These are phyloP conservation scores for Wickerhamiella vanderwaltii DNA, from an alignment of 805 yeast genomes.

Conservation along the genomic window DNA sequence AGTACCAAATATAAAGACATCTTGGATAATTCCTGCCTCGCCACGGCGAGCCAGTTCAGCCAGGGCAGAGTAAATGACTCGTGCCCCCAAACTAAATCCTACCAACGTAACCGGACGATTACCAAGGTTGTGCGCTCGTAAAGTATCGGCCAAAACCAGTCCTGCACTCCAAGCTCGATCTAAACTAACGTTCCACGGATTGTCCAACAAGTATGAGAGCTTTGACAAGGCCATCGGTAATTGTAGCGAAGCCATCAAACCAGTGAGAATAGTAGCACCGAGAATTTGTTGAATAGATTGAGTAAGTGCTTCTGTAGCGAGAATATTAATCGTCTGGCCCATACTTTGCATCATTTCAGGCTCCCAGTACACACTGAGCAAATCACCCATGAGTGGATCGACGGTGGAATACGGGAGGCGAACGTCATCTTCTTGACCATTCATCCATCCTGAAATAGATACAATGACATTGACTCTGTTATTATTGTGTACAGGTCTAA, in stretches of 20 bases:
- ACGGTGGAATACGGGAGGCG: conserved; percentile 91
- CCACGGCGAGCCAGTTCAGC: conserved; percentile 75
- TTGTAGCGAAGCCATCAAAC: conserved; percentile 86
- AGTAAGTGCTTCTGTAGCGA: conserved; percentile 86
- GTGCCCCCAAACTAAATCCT: conserved; percentile 88
- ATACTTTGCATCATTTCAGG: conserved; percentile 93
- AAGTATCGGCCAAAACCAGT: conserved; percentile 75
- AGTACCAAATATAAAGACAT: conserved; percentile 76
- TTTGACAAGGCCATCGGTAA: conserved; percentile 86
- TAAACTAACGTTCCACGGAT: conserved; percentile 95
- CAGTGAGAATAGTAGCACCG: conserved; percentile 80
- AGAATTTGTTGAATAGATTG: conserved; percentile 91
- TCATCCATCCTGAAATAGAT: conserved; percentile 97
- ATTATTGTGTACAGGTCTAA: conserved; percentile 83
- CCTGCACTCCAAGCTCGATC: conserved; percentile 98
- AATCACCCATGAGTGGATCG: conserved; percentile 96
- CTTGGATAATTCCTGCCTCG: conserved; percentile 78
- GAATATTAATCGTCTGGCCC: conserved; percentile 89
- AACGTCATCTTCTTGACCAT: conserved; percentile 87
- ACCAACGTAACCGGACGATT: conserved; percentile 83
- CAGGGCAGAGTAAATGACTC: conserved; percentile 82
- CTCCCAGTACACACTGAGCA: conserved; percentile 88
- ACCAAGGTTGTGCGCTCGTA: conserved; percentile 78
- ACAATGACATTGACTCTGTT: conserved; percentile 75
- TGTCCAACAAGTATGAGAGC: conserved; percentile 77